Base-by-base conservation (phyloP, 176 grass and related monocot genomes). In the Pontederia paniculata region DNA sequence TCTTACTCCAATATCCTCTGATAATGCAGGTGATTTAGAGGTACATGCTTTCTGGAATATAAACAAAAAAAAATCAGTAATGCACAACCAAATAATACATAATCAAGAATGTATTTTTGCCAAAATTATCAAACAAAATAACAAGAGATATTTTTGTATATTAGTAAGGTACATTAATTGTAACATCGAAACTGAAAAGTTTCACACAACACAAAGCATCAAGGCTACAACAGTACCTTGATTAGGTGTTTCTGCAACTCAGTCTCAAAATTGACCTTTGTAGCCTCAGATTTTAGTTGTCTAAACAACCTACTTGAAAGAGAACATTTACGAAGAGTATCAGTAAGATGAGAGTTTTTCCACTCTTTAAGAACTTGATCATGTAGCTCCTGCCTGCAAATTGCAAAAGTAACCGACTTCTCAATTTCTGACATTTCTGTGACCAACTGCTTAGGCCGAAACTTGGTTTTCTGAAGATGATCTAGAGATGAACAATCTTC, bases 351-450 rank as follows among this genome's bases (percentile, higher is more conserved):
- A 74, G 66, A 70, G 49, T 48, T 20, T 28, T 54, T 37, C 50
- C 81, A 80, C 52, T 62, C 70, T 58, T 74, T 81, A 69, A 89
- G 57, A 17, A 74, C 79, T 73, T 66, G 70, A 12, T 55, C 67
- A 73, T 97, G 91, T 51, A 97, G 37, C 58, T 57, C 66, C 74
- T 97, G 82, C 42, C 91, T 67, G 23, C 69, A 89, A 74, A 90
- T 48, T 74, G 91, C 79, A 63, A 84, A 63, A 22, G 21, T 66
- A 37, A 81, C 78, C 53, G 84, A 76, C 76, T 77, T 97, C 43
- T 74, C 75, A 74, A 97, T 84, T 12, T 60, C 44, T 51, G 77
- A 79, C 58, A 77, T 19, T 54, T 23, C 46, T 31, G 68, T 45
- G 5, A 52, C 55, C 70, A 65, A 63, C 28, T 63, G 70, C 78